Evolutionary conservation across 495 filamentous ascomycete species (phyloP), one percentile per base, ranked within the genome.

Genomic region (Penicillium soppii): DNA sequence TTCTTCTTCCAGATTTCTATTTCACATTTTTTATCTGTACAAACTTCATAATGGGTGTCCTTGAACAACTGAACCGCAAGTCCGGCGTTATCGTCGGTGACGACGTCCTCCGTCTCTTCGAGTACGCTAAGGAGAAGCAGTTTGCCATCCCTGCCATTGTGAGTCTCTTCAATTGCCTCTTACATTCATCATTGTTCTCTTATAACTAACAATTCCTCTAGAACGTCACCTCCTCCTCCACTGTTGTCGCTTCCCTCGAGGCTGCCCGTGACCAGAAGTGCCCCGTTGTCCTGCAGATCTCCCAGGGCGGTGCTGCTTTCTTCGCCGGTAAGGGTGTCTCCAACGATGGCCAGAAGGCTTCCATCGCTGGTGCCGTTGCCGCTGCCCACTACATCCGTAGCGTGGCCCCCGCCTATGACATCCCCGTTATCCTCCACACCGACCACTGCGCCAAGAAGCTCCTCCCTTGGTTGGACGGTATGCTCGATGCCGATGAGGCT

Each of bases 371-470:
- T 61, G 79, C 86, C 66, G 76, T 96, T 52, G 90, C 94, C 55
- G 94, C 80, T 52, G 94, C 95, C 53, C 87, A 95, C 79, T 97
- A 89, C 80, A 89, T 97, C 79, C 89, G 94, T 54, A 75, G 87
- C 54, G 71, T 99, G 63, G 91, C 94, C 29, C 88, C 92, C 21
- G 54, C 80, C 50, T 98, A 98, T 73, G 91, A 85, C 56, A 79
- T 98, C 47, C 94, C 94, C 50, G 94, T 96, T 48, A 76, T 97
- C 50, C 83, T 96, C 47, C 89, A 95, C 83, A 94, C 88, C 61
- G 90, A 96, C 59, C 90, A 95, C 76, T 95, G 90, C 70, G 90
- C 90, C 67, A 91, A 89, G 85, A 94, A 95, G 82, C 85, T 95
- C 41, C 82, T 94, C 13, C 90, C 91, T 36, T 97, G 95, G 94